Base-by-base conservation (phyloP, 331 rosid species). In the Rhamnella rubrinervis region DNA sequence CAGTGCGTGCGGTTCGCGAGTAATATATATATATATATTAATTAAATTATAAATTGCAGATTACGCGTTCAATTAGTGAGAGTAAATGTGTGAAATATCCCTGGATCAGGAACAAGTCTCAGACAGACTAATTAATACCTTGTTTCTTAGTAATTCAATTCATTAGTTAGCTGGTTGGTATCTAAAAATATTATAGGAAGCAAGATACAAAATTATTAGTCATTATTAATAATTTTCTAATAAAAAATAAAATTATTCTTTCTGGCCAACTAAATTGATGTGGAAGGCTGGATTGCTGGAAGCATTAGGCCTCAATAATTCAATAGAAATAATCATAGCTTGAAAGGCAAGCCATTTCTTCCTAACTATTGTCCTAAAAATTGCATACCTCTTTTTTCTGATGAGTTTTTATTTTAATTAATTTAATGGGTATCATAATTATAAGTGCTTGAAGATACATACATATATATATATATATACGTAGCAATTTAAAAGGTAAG, bases 291-390 rank as follows among this genome's bases (percentile, higher is more conserved):
- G 49, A 10, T 44, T 31, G 35, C 35, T 31, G 35, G 35, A 31
- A 31, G 35, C 35, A 31, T 31, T 31, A 31, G 5, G 4, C 5
- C 4, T 14, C 49, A 44, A 44, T 44, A 44, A 44, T 44, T 11
- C 15, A 44, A 44, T 14, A 44, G 3, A 2, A 44, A 44, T 44
- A 38, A 57, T 41, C 49, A 46, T 59, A 23, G 26, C 62, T 62
- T 71, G n/a, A 68, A 39, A 63, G 46, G 10, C 55, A 72, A 44
- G 28, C 31, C 31, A 62, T 40, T 31, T 20, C 47, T 61, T 56
- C 19, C 61, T 10, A 39, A 57, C 6, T 8, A 70, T 59, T 68
- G 8, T 9, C 38, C 50, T 44, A 25, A 35, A 66, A 18, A 20
- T 37, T 44, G 65, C 44, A 38, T 20, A 17, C 1, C 41, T 44